Evolutionary conservation across 495 filamentous ascomycete genomes (phyloP), one percentile per base, ranked within the genome.

Genomic region (Penicillium ucsense): DNA sequence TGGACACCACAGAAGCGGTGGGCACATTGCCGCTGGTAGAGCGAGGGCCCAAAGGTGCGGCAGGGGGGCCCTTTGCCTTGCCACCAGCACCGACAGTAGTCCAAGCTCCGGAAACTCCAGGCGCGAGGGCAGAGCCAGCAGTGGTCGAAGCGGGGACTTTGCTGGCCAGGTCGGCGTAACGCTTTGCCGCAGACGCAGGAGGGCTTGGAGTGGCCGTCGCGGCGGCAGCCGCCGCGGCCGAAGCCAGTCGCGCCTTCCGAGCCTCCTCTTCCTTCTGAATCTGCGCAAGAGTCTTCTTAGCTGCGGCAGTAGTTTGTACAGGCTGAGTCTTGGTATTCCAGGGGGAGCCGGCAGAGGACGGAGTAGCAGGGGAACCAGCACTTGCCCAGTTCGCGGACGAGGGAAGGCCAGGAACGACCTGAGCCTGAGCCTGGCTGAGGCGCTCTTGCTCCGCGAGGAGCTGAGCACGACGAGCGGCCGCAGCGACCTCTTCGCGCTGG

Each of bases 211-310:
- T 70, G 6, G 56, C 57, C 27, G 61, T 56, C 43, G 64, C 64
- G 0, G 80, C 76, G 33, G 74, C 72, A 8, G 74, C 77, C 9
- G 77, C 72, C 5, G 73, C 72, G n/a, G 80, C 79, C 11, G 72
- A 68, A 11, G 76, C 76, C 41, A 74, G 62, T 38, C 80, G 79
- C 54, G 83, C 82, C 75, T 97, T 96, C 43, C 89, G 86, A 30
- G 77, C 75, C 60, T 97, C 92, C 55, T 98, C 92, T 70, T 98
- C 92, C 57, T 90, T 89, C 62, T 97, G 92, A 49, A 97, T 97
- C 48, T 97, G 91, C 41, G 87, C 86, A 31, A 97, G 74, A 0
- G 90, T 95, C 77, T 95, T 97, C 75, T 90, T 90, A 31, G 79
- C 67, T 27, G 72, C 60, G 11, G 74, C 60, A 7, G 55, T 57